Base-by-base conservation (phyloP, 441 rosid genomes). In the Erysimum cheiri region DNA sequence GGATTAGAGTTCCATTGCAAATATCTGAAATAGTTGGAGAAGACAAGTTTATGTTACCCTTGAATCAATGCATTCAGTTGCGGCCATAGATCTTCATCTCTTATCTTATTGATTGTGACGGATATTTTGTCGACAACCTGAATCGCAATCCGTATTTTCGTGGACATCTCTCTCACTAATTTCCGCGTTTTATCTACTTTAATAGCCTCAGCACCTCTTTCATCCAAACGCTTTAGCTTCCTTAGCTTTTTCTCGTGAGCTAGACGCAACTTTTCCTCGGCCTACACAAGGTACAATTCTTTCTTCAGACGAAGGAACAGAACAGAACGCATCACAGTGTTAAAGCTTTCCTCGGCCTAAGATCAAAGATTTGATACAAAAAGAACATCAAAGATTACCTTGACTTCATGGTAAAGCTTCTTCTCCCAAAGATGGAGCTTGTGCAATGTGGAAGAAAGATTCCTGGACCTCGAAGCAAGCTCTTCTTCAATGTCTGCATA, bases 21-120 rank as follows among this genome's bases (percentile, higher is more conserved):
- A 60, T 1, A 77, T 59, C 54, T 26, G 3, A 39, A 24, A 35
- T 32, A 35, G 13, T 24, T 2, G 9, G 12, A 52, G 59, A n/a
- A 36, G 15, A 19, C 32, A 50, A 9, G 29, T 52, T 53, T 50
- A 58, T 36, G 22, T 43, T 87, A 95, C 99, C 97, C 99, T 69
- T 85, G 85, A 73, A 95, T 92, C 74, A 95, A 82, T 75, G 88
- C 95, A 67, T 84, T 80, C 5, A 92, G 77, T 53, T 88, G 98
- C 1, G 98, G 99, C 98, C 98, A 95, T 11, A 95, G 80, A 72
- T 95, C 99, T 82, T 92, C 98, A 40, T 95, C 98, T 73, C 96
- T 85, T 60, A 95, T 95, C 85, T 88, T 95, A 82, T 84, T 95
- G 69, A 95, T 89, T 1, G 87, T 90, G 26, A 85, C 78, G 1